A percentile compares a stretch with the other conserved stretches of the same genome.
Evolutionary conservation across 306 rosid species (phyloP).

Genomic region (Prunus mume): DNA sequence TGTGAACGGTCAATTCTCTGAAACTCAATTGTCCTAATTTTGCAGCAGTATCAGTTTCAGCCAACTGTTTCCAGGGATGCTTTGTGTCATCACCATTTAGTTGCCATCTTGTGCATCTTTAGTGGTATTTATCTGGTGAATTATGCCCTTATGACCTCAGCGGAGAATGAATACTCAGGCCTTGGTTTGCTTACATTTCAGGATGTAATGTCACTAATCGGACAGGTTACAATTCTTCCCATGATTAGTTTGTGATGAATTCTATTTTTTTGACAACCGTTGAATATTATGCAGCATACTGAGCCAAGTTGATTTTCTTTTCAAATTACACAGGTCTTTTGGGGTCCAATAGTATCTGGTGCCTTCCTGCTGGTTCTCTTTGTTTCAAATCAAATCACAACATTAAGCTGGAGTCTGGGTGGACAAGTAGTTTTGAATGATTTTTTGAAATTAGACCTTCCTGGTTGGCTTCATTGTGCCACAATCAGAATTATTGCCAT

Average conservation of each 20-base stretch:
- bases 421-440: constrained; percentile 68
- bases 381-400: constrained; percentile 69
- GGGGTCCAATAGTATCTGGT: constrained; percentile 56
- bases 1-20: constrained; percentile 23
- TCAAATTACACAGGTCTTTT: constrained; percentile 56
- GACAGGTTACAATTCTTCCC: constrained; percentile 58
- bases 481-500: constrained; percentile 81
- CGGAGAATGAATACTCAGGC: constrained; percentile 68
- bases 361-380: constrained; percentile 64
- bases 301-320: constrained; percentile 17
- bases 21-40: constrained; percentile 26
- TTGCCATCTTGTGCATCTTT: constrained; percentile 66
- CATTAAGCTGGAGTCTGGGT: constrained; percentile 76
- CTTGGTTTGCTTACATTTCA: constrained; percentile 68
- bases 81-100: constrained; percentile 74
- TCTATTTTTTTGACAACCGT: background rate
- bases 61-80: constrained; percentile 55
- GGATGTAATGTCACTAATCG: constrained; percentile 71
- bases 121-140: constrained; percentile 77
- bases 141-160: constrained; percentile 58
- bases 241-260: constrained; percentile 2
- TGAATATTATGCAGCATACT: background rate
- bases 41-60: constrained; percentile 60
- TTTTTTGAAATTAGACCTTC: constrained; percentile 79
- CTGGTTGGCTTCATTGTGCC: constrained; percentile 93